These are phyloP conservation scores for Chaetomium strumarium DNA, from an alignment of 2,329 filamentous ascomycete genomes.

Conservation along the genomic window DNA sequence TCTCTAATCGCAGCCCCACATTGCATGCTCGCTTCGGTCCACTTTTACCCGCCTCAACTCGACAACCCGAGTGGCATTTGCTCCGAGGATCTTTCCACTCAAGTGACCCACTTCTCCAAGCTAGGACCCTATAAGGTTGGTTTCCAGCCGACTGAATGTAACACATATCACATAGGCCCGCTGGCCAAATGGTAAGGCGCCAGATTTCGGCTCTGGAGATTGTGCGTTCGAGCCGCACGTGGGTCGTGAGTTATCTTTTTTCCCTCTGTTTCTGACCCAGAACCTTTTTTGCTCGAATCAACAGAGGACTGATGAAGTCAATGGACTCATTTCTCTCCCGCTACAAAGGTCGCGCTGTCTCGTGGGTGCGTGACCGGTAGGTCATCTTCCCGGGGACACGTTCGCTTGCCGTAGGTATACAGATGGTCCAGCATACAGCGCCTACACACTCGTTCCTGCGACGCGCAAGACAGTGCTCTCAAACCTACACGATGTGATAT, in stretches of 20 bases:
- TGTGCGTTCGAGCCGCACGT: conserved; percentile 27
- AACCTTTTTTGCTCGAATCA: no score
- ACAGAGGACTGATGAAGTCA: no score
- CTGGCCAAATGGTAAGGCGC: conserved; percentile 28
- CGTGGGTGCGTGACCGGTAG: no score
- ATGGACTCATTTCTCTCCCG: no score
- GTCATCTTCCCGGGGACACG: no score
- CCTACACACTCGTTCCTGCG: no score
- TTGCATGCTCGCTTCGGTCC: conserved; percentile 1
- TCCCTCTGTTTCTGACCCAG: background rate
- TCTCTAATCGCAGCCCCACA: conserved; percentile 17
- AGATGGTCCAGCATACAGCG: no score
- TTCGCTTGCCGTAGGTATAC: no score
- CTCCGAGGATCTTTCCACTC: background rate
- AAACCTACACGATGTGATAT: no score
- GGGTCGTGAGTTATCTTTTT: conserved; percentile 20
- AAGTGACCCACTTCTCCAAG: background rate
- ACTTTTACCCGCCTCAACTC: conserved; percentile 16
- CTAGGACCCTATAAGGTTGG: no score
- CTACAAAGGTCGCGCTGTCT: no score
- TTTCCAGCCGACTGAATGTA: background rate
- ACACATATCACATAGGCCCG: conserved; percentile 15
- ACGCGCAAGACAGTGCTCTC: no score
- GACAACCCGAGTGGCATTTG: background rate
- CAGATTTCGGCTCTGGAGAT: conserved; percentile 28